These are phyloP conservation scores for Pulveroboletus ravenelii DNA, from an alignment of 768 basidiomycete species.

Conservation along the genomic window DNA sequence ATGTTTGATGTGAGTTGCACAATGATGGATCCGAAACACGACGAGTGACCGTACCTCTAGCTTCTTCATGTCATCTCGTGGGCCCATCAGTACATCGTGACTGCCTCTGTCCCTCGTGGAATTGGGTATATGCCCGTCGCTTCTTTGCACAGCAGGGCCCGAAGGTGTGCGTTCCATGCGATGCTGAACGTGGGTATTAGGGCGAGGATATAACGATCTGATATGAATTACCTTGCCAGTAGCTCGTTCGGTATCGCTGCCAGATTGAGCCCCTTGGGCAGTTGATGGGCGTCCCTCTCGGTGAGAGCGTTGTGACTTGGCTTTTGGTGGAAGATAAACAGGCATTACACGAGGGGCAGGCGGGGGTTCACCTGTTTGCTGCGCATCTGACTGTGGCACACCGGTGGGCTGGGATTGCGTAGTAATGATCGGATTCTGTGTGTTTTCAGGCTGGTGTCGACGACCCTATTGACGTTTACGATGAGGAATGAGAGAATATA, in stretches of 20 bases:
- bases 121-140: conserved; percentile 18
- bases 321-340: conserved; percentile 33
- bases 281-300: conserved; percentile 26
- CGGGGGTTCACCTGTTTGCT: conserved; percentile 31
- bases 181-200: conserved; percentile 25
- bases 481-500: conserved; percentile 16
- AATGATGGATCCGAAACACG: neutral
- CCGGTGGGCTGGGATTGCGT: conserved; percentile 13
- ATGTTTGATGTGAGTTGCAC: conserved; percentile 3
- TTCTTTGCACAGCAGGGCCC: conserved; percentile 29
- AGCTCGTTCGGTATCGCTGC: conserved; percentile 29
- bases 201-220: conserved; percentile 9
- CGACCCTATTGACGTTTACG: conserved; percentile 22
- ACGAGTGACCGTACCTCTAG: conserved; percentile 20
- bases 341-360: conserved; percentile 35
- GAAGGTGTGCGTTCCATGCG: conserved; percentile 32
- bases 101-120: conserved; percentile 27
- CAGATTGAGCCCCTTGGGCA: conserved; percentile 30
- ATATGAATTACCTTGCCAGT: conserved; percentile 24
- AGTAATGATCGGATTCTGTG: conserved; percentile 27
- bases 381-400: conserved; percentile 18
- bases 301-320: conserved; percentile 28
- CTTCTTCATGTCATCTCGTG: conserved; percentile 27
- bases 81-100: conserved; percentile 17
- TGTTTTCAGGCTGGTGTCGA: conserved; percentile 27